Base-by-base conservation (phyloP, 139 green algal species). In the Bryopsis sp. region DNA sequence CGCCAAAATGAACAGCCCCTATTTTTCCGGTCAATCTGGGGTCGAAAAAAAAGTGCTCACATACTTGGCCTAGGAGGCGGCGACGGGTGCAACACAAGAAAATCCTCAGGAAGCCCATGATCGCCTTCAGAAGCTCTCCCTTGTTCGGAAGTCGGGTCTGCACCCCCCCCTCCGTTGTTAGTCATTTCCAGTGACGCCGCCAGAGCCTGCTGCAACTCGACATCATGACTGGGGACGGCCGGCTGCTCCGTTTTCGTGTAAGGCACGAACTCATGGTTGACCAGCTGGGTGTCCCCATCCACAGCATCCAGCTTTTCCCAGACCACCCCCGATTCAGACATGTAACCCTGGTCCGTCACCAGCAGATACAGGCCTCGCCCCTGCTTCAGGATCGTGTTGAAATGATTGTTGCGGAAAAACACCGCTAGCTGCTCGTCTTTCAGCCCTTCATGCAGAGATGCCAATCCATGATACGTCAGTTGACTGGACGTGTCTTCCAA, bases 321-420 rank as follows among this genome's bases (percentile, higher is more conserved):
- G 50, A 96, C 90, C 32, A 97, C 79, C 69, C 91, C 82, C 2
- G 64, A 7, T 61, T 92, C 79, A 3, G 63, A 43, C 0, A 83
- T 54, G 76, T 90, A 95, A n/a, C 87, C 89, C 46, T 90, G 79
- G 74, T 98, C 93, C 0, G 92, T 98, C 29, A 93, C 88, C 29
- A 98, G 82, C 43, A 96, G 74, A 76, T 90, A 96, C 11, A 98
- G 72, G 43, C 70, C 59, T 4, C 77, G 71, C 6, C 83, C 69
- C 26, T 87, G 72, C 73, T 90, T 91, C 64, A 95, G 88, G 3
- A 95, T 31, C 1, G 86, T 87, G 72, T 76, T 90, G 78, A 97
- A 97, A 76, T 97, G 92, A 76, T 97, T 96, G 83, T 97, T 97
- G 46, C 92, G 76, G 79, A 94, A 94, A 58, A 94, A 90, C 11